Conservation (phyloP, 306 rosid species). For the Rubus parviflorus region DNA sequence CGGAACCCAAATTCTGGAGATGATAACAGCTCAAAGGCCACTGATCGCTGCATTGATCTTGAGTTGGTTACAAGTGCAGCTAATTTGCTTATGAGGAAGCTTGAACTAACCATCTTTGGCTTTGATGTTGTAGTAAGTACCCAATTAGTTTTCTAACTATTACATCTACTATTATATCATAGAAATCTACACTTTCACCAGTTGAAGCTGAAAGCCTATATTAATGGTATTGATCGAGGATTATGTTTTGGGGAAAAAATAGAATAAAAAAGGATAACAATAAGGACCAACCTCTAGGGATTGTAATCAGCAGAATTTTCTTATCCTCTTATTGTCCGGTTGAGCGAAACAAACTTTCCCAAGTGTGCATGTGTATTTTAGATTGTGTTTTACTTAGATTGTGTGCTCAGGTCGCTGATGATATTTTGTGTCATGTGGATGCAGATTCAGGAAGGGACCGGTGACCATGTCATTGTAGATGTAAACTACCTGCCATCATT, state of each 20-base stretch:
- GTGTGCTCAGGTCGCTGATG: neutral
- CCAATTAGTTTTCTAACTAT: neutral
- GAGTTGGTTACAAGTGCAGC: conserved; percentile 64
- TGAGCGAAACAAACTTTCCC: neutral
- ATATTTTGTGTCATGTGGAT: conserved; percentile 12
- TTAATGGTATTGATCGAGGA: neutral
- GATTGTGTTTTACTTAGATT: neutral
- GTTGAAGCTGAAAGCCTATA: neutral
- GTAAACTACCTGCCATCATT: conserved; percentile 88
- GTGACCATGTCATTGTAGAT: conserved; percentile 91
- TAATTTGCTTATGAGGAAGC: conserved; percentile 61
- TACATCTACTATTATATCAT: neutral
- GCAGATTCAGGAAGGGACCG: conserved; percentile 71
- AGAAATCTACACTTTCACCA: neutral
- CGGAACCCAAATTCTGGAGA: conserved; percentile 31
- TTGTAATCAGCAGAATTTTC: neutral
- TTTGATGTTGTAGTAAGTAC: conserved; percentile 78
- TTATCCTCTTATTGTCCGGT: neutral
- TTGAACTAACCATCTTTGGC: conserved; percentile 75
- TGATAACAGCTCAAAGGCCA: conserved; percentile 22
- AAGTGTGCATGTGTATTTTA: neutral
- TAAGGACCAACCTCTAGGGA: neutral
- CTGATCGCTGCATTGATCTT: conserved; percentile 46
- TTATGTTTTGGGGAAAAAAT: neutral
- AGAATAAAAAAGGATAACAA: neutral